A percentile compares a stretch with the other conserved stretches of the same genome.
Evolutionary conservation across 371 early-diverging fungal genomes (phyloP).

Genomic region (Batrachochytrium dendrobatidis): DNA sequence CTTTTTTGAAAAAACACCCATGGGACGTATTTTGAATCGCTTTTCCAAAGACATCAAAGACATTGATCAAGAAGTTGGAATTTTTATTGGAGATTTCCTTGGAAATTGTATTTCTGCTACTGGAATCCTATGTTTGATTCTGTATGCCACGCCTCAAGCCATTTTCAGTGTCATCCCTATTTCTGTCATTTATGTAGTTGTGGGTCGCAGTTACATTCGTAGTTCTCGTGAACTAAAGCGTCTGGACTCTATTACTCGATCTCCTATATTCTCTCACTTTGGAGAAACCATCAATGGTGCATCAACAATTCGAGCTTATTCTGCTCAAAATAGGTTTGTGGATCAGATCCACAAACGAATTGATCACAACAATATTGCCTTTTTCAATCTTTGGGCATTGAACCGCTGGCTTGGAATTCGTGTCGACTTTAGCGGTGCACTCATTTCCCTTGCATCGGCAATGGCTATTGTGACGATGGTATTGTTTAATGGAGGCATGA

Average conservation of each 20-base stretch:
- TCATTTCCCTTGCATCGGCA: slow-evolving; percentile 65
- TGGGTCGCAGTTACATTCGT: slow-evolving; percentile 48
- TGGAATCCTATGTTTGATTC: slow-evolving; percentile 18
- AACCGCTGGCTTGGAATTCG: slow-evolving; percentile 87
- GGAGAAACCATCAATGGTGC: slow-evolving; percentile 61
- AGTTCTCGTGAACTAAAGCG: slow-evolving; percentile 74
- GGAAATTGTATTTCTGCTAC: slow-evolving; percentile 11
- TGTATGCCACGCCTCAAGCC: slow-evolving; percentile 45
- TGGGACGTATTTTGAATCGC: slow-evolving; percentile 78
- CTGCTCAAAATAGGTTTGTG: slow-evolving; percentile 25
- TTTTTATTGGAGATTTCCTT: slow-evolving; percentile 14
- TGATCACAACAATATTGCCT: slow-evolving; percentile 65
- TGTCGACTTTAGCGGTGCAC: slow-evolving; percentile 61
- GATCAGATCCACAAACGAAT: slow-evolving; percentile 33
- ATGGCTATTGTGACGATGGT: slow-evolving; percentile 33
- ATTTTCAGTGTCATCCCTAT: slow-evolving; percentile 23
- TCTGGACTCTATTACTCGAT: slow-evolving; percentile 65
- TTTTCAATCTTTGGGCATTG: slow-evolving; percentile 71
- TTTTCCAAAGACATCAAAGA: slow-evolving; percentile 46
- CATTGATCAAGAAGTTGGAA: slow-evolving; percentile 28
- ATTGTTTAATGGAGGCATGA: slow-evolving; percentile 37
- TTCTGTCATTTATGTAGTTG: slow-evolving; percentile 11
- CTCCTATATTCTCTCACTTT: slow-evolving; percentile 75
- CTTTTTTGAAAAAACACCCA: slow-evolving; percentile 72
- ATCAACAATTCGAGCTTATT: slow-evolving; percentile 37